Evolutionary conservation across 2,329 filamentous ascomycete genomes (phyloP), one percentile per base, ranked within the genome.

Genomic region (Fonsecaea pedrosoi): DNA sequence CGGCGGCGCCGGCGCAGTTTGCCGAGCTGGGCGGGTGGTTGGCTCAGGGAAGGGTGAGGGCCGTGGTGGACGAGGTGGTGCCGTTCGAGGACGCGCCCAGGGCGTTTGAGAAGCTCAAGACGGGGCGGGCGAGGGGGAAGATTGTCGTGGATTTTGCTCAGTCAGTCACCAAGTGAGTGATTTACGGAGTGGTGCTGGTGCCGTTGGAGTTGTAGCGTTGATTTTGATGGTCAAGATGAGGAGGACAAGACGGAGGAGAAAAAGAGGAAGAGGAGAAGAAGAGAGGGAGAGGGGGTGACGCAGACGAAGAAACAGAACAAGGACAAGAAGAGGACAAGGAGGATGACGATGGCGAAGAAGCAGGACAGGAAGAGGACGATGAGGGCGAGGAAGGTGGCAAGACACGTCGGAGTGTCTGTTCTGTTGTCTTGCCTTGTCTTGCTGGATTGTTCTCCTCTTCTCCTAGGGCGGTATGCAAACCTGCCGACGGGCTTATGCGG

Each of bases 51-150:
- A 89, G 86, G 74, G 70, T 90, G 34, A 85, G 81, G 76, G 75
- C 82, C 0, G 80, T 87, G 0, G 76, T 90, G 53, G 88, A 89
- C 72, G 35, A 68, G 65, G 78, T 79, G 1, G 88, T 84, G 71
- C 77, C 80, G 10, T 86, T 87, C 73, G 84, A 86, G 54, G 82
- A 89, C 64, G 83, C 81, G 1, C 81, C 82, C 0, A 81, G 84
- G 72, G 88, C 87, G 1, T 87, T 85, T 75, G 82, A 84, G 74
- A 86, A 82, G 74, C 73, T 90, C 72, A 87, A 85, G 77, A 84
- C 79, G 0, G 84, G 84, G 0, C 81, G 83, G 53, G 80, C 84
- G 1, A 83, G 78, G 68, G 89, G 88, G 0, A 90, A 90, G 77
- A 76, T 90, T 70, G 80, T 90, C 35, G 73, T 85, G 70, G 75